Base-by-base conservation (phyloP, 139 green algal species). In the Tetraselmis chui region DNA sequence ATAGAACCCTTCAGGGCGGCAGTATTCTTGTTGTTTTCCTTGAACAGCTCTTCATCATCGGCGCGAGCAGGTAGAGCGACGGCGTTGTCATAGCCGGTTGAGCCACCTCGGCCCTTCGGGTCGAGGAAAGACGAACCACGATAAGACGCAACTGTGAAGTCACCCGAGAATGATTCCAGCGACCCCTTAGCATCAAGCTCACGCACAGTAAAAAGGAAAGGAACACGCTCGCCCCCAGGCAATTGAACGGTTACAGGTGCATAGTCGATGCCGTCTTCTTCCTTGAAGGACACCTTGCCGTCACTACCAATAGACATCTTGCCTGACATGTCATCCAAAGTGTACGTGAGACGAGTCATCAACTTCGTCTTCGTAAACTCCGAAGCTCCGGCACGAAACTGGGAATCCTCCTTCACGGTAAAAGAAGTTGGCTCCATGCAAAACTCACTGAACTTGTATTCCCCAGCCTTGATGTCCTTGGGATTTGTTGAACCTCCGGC, bases 131-230 rank as follows among this genome's bases (percentile, higher is more conserved):
- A 93, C 5, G 95, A 93, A 67, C 97, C 97, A 76, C 97, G 92
- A 96, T 99, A 99, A 22, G 96, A 99, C n/a, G 97, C 96, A 80
- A 99, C 97, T 0, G 84, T 80, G 87, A 99, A 99, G 85, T 98
- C 94, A 76, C 97, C 97, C 75, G 93, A 93, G 91, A 99, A 99
- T 75, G 87, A 91, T 80, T 97, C 92, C 59, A 92, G 78, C 27
- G 87, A 90, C 81, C 94, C 96, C 89, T 96, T 98, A 84, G 91
- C 96, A 18, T 91, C 86, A 11, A 99, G 90, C 92, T 98, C 90
- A 95, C 99, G 99, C 59, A 99, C 88, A 79, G 96, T 98, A 95
- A 99, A 99, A 67, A 99, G 92, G 95, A 99, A 99, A 22, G 97
- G 94, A 80, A 99, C 97, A 76, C 96, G 94, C 95, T 99, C 97